A percentile compares a stretch with the other conserved stretches of the same genome.
These are phyloP conservation scores for Rhizopogon salebrosus DNA, from an alignment of 768 basidiomycete species.

Conservation along the genomic window DNA sequence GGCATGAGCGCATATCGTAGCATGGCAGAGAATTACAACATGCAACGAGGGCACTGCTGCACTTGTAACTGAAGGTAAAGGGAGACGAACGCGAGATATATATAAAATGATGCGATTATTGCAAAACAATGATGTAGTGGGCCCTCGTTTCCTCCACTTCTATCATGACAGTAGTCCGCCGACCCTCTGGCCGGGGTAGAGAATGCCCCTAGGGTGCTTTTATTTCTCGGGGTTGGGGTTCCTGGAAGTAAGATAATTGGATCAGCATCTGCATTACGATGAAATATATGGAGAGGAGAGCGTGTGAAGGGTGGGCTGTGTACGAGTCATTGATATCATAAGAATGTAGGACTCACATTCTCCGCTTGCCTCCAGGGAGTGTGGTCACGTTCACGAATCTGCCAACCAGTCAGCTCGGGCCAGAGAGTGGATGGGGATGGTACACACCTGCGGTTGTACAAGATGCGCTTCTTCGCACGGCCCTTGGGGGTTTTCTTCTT, in stretches of 20 bases:
- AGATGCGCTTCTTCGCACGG: conserved; percentile 93
- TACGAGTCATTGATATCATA: conserved; percentile 58
- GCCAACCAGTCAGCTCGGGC: conserved; percentile 3
- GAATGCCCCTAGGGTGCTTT: conserved; percentile 4
- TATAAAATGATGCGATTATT: conserved; percentile 5
- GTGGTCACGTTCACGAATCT: conserved; percentile 94
- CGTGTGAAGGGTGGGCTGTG: conserved; percentile 46
- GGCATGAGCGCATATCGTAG: conserved; percentile 20
- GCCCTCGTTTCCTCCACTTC: conserved; percentile 8
- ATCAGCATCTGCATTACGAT: neutral
- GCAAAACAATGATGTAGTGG: conserved; percentile 5
- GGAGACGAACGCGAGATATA: conserved; percentile 9
- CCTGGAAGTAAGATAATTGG: conserved; percentile 9
- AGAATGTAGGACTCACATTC: conserved; percentile 82
- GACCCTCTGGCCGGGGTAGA: conserved; percentile 7
- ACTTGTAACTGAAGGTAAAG: conserved; percentile 1
- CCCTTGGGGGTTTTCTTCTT: conserved; percentile 99
- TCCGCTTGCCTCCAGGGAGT: conserved; percentile 87
- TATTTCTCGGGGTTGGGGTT: conserved; percentile 27
- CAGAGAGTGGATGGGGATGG: neutral
- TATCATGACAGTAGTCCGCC: conserved; percentile 10
- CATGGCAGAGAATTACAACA: conserved; percentile 11
- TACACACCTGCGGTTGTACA: conserved; percentile 88
- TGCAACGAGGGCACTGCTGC: neutral
- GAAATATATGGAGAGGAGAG: conserved; percentile 85